Percentiles rank a stretch among this genome's conserved stretches.
Conservation (phyloP, 2,329 filamentous ascomycete genomes). For the Fusarium solani-melongenae region DNA sequence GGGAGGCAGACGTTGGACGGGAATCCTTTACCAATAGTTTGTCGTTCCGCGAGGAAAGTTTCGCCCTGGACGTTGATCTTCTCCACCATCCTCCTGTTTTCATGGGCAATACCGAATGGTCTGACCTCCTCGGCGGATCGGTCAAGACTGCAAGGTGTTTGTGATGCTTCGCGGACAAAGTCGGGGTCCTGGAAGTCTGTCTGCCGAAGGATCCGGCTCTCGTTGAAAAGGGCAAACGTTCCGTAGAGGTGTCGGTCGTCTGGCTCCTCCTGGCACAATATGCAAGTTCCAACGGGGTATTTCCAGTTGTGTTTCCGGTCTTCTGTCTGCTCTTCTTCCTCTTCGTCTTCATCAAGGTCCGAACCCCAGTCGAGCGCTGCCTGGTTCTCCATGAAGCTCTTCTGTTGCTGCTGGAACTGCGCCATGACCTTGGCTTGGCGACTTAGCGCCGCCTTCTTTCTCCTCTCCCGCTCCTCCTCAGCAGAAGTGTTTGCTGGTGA, state of each 20-base stretch:
- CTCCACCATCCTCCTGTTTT: constrained; percentile 81
- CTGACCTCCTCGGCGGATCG: constrained; percentile 83
- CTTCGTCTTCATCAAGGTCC: constrained; percentile 81
- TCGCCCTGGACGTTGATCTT: constrained; percentile 81
- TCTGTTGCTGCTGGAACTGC: constrained; percentile 97
- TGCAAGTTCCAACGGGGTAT: constrained; percentile 92
- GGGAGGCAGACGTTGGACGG: constrained; percentile 72
- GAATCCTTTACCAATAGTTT: constrained; percentile 91
- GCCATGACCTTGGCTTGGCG: constrained; percentile 96
- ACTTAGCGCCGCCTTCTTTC: constrained; percentile 90
- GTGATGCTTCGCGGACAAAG: constrained; percentile 83
- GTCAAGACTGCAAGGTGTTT: constrained; percentile 85
- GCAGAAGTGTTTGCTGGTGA: constrained; percentile 78
- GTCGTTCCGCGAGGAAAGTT: constrained; percentile 77
- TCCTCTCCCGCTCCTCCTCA: constrained; percentile 81
- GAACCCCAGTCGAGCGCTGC: constrained; percentile 86
- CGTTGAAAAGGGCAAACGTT: constrained; percentile 88
- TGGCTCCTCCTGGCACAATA: constrained; percentile 95
- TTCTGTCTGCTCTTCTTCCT: constrained; percentile 73
- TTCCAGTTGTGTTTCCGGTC: constrained; percentile 78
- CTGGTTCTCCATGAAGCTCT: constrained; percentile 91
- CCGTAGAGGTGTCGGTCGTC: constrained; percentile 90
- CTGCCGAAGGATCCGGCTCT: constrained; percentile 87
- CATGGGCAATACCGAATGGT: constrained; percentile 90
- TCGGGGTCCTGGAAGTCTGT: constrained; percentile 86